phyloP scores from a whole-genome alignment of 352 stramenopile genomes.

The Pythium monospermum region DNA sequence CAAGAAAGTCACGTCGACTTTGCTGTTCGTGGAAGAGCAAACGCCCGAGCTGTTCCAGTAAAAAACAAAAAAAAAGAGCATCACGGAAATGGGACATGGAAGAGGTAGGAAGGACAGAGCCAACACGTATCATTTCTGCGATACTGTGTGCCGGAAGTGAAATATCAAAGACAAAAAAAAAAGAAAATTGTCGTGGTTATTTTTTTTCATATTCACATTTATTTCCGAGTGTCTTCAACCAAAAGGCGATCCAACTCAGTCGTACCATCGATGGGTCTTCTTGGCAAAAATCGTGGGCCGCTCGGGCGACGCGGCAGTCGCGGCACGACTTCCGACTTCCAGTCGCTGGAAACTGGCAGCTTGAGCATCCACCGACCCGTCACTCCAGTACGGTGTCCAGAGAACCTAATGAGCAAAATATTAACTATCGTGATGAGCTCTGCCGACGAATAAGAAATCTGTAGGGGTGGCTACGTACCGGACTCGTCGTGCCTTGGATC shows the following conservation, averaged over 20 bases:
- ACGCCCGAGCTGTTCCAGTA: conserved; percentile 86
- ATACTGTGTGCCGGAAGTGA: too few relatives aligned
- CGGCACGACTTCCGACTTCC: not conserved
- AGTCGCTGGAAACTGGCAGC: conserved; percentile 6
- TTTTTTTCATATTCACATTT: conserved; percentile 3
- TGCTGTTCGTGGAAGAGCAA: conserved; percentile 84
- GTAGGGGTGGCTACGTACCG: conserved; percentile 4
- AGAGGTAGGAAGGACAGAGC: too few relatives aligned
- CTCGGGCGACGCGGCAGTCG: conserved; percentile 7
- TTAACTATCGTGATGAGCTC: not conserved
- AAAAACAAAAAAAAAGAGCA: not conserved
- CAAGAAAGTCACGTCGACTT: conserved; percentile 80
- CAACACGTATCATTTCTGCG: too few relatives aligned
- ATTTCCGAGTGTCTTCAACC: too few relatives aligned
- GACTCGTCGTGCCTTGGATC: conserved; percentile 16
- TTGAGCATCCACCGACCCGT: conserved; percentile 8
- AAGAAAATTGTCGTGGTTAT: not conserved
- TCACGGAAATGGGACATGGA: too few relatives aligned
- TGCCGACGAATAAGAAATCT: not conserved
- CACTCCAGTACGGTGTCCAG: conserved; percentile 20
- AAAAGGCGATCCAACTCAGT: too few relatives aligned
- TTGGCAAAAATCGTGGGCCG: conserved; percentile 28
- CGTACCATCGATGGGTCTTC: conserved; percentile 47
- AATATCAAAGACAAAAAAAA: not conserved
- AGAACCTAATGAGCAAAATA: conserved; percentile 5